Base-by-base conservation (phyloP, 78 protist species). In the Dictyostelium capitatum region DNA sequence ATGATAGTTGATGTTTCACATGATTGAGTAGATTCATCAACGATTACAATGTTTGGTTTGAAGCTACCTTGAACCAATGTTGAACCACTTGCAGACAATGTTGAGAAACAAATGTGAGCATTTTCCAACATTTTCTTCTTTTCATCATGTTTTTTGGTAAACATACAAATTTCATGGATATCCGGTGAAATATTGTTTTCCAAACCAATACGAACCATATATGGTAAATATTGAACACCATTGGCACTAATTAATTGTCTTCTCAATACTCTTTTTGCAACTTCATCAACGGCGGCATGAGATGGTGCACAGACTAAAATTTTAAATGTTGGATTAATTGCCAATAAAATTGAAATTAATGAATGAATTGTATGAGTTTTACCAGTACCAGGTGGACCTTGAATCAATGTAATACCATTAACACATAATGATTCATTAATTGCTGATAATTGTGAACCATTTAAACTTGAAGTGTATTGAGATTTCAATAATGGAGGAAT, bases 11-110 rank as follows among this genome's bases (percentile, higher is more conserved):
- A 80, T 10, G 96, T 90, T 47, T 97, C 98, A 14, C 82, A 82
- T 1, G 95, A 51, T 70, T 97, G 98, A 11, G 97, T 89, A 4
- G 97, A 89, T 20, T 97, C 98, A 28, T 97, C 98, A 5, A 97
- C 80, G 15, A 97, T 89, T 48, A 96, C 91, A 4, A 78, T 15
- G 69, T 57, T n/a, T 25, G 57, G 57, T 51, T 19, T 72, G 6
- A 53, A 30, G 5, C 8, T 6, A 12, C 50, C n/a, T 20, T 19
- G 46, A 2, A 46, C 20, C 19, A 64, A 47, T 3, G 3, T 8
- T 51, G 80, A 48, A n/a, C 81, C 90, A 20, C 79, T 41, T 28
- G 70, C 90, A 20, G 90, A 67, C 7, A 83, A 57, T 11, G 90
- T 83, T 20, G 82, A 67, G 17, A 83, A 41, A n/a, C 72, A 28